Percentiles rank a stretch among this genome's conserved stretches.
Evolutionary conservation across 352 stramenopile genomes (phyloP).

Genomic region (Phytophthora idaei): DNA sequence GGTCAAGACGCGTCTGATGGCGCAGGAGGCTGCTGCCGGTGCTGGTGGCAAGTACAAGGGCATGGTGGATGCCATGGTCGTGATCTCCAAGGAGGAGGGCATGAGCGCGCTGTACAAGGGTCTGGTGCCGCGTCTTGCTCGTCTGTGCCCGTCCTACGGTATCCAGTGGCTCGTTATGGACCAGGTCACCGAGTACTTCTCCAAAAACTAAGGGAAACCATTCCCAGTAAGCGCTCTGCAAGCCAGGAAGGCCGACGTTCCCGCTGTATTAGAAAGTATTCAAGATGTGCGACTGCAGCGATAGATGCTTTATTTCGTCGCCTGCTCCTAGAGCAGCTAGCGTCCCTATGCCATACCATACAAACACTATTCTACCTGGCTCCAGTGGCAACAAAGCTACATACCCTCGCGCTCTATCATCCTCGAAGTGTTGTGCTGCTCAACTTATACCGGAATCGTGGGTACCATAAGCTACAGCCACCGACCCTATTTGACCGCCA

Average conservation of each 20-base stretch:
- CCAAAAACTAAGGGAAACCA: constrained; percentile 43
- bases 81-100: constrained; percentile 96
- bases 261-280: not conserved
- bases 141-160: constrained; percentile 86
- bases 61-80: constrained; percentile 88
- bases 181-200: constrained; percentile 78
- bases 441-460: too few relatives aligned
- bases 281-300: constrained; percentile 15
- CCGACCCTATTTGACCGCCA: not conserved
- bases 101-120: constrained; percentile 96
- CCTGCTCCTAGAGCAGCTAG: constrained; percentile 11
- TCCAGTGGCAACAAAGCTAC: too few relatives aligned
- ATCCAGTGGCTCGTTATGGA: constrained; percentile 91
- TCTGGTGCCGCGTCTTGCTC: constrained; percentile 94
- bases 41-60: constrained; percentile 95
- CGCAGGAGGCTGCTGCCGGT: constrained; percentile 87
- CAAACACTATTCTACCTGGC: constrained; percentile 23
- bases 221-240: not conserved
- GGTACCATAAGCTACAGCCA: not conserved
- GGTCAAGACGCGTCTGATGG: constrained; percentile 96
- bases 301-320: constrained; percentile 33
- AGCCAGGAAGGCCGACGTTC: constrained; percentile 7
- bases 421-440: too few relatives aligned
- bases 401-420: too few relatives aligned
- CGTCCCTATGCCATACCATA: constrained; percentile 13